Conservation (phyloP, 352 stramenopile genomes). For the Hyaloperonospora brassicae region DNA sequence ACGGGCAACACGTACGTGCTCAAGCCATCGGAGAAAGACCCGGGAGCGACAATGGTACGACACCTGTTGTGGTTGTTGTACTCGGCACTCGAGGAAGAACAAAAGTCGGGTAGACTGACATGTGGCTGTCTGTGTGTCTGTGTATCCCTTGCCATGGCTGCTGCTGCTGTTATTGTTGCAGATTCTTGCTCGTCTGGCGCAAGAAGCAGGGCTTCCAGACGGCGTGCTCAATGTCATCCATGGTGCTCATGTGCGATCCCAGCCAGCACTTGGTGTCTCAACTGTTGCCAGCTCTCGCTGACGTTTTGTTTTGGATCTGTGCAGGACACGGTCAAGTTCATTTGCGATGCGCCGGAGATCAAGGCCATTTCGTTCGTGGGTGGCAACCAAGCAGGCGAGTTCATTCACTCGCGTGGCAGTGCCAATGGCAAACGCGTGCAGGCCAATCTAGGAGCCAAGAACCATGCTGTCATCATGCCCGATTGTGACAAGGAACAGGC, state of each 20-base stretch:
- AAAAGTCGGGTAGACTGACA: too few relatives aligned
- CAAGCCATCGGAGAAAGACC: constrained; percentile 93
- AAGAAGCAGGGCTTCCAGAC: constrained; percentile 90
- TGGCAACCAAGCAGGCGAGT: constrained; percentile 88
- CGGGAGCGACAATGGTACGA: constrained; percentile 73
- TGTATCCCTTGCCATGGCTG: not conserved
- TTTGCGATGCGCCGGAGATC: constrained; percentile 91
- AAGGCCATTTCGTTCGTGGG: constrained; percentile 96
- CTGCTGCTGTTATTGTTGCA: constrained; percentile 11
- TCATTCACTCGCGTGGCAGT: constrained; percentile 88
- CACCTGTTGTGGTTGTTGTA: not conserved
- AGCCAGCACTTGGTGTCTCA: not conserved
- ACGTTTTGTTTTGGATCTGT: constrained; percentile 3
- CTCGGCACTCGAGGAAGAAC: not conserved
- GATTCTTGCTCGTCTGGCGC: constrained; percentile 87
- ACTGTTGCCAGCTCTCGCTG: constrained; percentile 4
- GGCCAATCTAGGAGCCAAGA: constrained; percentile 96
- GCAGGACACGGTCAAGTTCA: constrained; percentile 90
- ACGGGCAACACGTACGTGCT: constrained; percentile 95
- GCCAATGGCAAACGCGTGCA: constrained; percentile 92
- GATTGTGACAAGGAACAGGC: constrained; percentile 90
- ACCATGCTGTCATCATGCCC: constrained; percentile 94
- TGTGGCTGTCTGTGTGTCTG: too few relatives aligned
- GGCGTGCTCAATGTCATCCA: constrained; percentile 95
- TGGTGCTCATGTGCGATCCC: constrained; percentile 49